A percentile compares a stretch with the other conserved stretches of the same genome.
phyloP scores from a whole-genome alignment of 345 rosid genomes.

The Citrus sp. region DNA sequence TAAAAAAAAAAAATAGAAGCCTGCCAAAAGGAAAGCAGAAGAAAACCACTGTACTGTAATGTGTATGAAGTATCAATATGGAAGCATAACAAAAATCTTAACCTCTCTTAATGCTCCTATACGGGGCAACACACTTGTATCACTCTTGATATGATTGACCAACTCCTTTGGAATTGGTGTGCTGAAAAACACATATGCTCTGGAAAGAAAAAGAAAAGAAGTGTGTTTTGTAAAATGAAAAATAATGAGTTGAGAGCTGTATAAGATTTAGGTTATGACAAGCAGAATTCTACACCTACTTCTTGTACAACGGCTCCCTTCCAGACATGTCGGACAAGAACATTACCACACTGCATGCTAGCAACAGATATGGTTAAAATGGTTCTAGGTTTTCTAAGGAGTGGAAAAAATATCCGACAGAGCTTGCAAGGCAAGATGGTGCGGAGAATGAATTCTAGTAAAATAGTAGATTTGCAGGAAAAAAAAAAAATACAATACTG shows the following conservation, averaged over 20 bases:
- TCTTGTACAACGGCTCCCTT: constrained; percentile 88
- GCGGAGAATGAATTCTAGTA: not conserved
- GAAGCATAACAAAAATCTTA: constrained; percentile 8
- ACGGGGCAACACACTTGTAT: constrained; percentile 81
- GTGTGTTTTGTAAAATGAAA: constrained; percentile 11
- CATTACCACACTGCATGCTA: constrained; percentile 85
- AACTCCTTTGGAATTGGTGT: constrained; percentile 68
- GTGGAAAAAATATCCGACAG: not conserved
- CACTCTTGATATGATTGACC: constrained; percentile 83
- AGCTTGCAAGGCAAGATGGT: not conserved
- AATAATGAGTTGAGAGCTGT: constrained; percentile 1
- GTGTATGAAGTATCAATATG: not conserved
- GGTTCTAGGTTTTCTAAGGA: constrained; percentile 10
- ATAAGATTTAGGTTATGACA: not conserved
- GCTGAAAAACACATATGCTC: constrained; percentile 89
- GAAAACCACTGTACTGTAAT: not conserved
- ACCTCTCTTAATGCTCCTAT: constrained; percentile 96
- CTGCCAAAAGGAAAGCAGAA: not conserved
- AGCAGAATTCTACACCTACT: constrained; percentile 40
- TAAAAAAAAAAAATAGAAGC: not conserved
- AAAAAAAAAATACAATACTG: not conserved
- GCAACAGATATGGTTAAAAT: constrained; percentile 33
- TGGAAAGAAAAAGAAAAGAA: constrained; percentile 19
- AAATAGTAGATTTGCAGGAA: not conserved
- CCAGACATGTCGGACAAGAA: constrained; percentile 99